Base-by-base conservation (phyloP, 768 basidiomycete species). In the Candolleomyces aberdarensis region DNA sequence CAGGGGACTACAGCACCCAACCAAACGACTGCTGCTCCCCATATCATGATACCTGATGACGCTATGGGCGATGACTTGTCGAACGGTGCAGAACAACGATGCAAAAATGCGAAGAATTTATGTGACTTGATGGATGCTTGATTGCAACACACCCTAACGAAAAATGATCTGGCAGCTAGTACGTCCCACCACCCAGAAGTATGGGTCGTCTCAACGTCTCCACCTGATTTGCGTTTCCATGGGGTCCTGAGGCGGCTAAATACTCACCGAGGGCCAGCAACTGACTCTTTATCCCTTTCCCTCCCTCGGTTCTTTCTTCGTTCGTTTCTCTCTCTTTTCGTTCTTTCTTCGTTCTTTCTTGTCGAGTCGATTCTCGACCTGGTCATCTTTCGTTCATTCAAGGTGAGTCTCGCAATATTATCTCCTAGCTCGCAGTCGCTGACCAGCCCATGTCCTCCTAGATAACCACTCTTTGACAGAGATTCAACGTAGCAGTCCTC, bases 401-500 rank as follows among this genome's bases (percentile, higher is more conserved):
- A 80, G 83, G 83, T 83, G 61, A 65, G 76, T 68, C 9, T 50
- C n/a, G n/a, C 46, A 57, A 54, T 36, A 19, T 49, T 51, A 54
- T 50, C n/a, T 56, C 54, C 32, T 61, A 36, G 36, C 36, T 36
- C 11, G 36, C 36, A 36, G 36, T 8, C 36, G 8, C 51, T 39
- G 39, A 19, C 29, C 54, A 50, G 47, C 63, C 62, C 51, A 59
- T 50, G 19, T 22, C 43, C 22, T 57, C 48, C 58, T 20, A 85
- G 84, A 84, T 83, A 81, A 80, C 67, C 77, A 78, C 83, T 86
- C 86, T 88, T 89, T 83, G 87, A 86, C 74, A 89, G 87, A 86
- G 83, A 76, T 70, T 69, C 70, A 72, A 71, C 70, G 76, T 74
- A 76, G 72, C 74, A 76, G 76, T 78, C 81, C 86, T 84, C 81